Percentiles rank a stretch among this genome's conserved stretches.
Evolutionary conservation across 495 filamentous ascomycete genomes (phyloP).

Genomic region (Endocarpon pusillum): DNA sequence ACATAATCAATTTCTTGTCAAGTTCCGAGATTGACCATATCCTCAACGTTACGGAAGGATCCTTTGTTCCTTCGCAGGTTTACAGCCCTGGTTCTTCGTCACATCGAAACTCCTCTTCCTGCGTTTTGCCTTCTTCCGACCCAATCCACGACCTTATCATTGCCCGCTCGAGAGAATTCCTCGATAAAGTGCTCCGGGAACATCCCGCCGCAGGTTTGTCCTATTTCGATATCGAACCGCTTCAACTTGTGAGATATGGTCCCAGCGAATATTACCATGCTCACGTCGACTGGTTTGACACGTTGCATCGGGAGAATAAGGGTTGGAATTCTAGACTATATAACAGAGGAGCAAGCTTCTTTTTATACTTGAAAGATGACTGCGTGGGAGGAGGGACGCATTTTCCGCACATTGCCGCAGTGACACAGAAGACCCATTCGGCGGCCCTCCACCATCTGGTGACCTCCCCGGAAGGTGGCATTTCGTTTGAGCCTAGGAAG

Average conservation of each 20-base stretch:
- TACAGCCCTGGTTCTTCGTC: neutral
- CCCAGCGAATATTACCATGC: constrained; percentile 30
- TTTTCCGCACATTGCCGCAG: constrained; percentile 46
- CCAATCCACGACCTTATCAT: neutral
- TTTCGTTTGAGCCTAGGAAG: constrained; percentile 48
- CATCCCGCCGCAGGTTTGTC: neutral
- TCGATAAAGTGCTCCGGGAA: neutral
- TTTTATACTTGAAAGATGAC: constrained; percentile 43
- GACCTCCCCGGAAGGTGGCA: constrained; percentile 25
- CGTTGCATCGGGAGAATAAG: no score
- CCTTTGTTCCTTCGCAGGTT: neutral
- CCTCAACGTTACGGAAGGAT: constrained; percentile 24
- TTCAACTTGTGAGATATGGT: constrained; percentile 37
- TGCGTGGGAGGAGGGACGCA: constrained; percentile 46
- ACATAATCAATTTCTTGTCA: constrained; percentile 37
- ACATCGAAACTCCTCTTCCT: neutral
- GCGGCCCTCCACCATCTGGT: neutral
- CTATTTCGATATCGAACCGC: constrained; percentile 34
- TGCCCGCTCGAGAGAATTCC: neutral
- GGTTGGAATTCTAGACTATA: constrained; percentile 5
- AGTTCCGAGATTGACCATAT: constrained; percentile 31
- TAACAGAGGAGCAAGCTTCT: constrained; percentile 39
- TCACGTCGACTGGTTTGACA: constrained; percentile 40
- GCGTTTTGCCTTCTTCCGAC: neutral
- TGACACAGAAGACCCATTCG: constrained; percentile 17